phyloP scores from a whole-genome alignment of 257 asterid genomes.

The Forsythia suspensa region DNA sequence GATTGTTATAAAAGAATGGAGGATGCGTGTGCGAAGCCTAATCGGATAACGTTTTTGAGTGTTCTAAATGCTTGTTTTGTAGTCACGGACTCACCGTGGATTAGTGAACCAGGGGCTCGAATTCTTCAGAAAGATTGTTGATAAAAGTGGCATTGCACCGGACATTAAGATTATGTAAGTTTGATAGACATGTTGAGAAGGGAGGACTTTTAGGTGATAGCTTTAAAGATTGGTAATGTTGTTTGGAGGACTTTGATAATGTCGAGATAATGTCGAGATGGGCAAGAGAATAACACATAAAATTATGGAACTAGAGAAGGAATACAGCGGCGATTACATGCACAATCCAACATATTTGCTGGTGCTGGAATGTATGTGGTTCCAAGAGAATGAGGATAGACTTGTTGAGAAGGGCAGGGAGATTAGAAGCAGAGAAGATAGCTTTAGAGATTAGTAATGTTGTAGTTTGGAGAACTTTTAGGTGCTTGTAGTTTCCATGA shows the following conservation, averaged over 20 bases:
- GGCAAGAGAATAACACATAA: constrained; percentile 59
- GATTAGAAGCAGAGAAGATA: constrained; percentile 74
- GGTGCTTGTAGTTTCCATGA: constrained; percentile 78
- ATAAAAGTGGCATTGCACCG: constrained; percentile 41
- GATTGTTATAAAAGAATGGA: constrained; percentile 51
- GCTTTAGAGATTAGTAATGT: constrained; percentile 44
- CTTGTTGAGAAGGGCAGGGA: constrained; percentile 87
- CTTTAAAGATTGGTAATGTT: constrained; percentile 39
- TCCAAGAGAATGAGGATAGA: constrained; percentile 63
- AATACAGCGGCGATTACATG: constrained; percentile 80
- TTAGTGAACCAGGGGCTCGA: constrained; percentile 65
- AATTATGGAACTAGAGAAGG: constrained; percentile 56
- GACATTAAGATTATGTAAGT: constrained; percentile 58
- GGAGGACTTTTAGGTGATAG: too few species aligned
- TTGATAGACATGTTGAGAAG: constrained; percentile 77
- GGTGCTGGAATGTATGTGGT: constrained; percentile 61
- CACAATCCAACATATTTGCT: constrained; percentile 63
- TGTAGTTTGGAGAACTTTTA: constrained; percentile 70
- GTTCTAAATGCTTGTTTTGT: constrained; percentile 59
- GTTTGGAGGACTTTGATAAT: constrained; percentile 81
- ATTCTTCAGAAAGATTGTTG: constrained; percentile 55
- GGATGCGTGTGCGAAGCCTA: constrained; percentile 44
- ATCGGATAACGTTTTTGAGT: constrained; percentile 57
- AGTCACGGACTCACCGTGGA: constrained; percentile 85
- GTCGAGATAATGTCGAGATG: constrained; percentile 64